Percentiles rank a stretch among this genome's conserved stretches.
phyloP scores from a whole-genome alignment of 345 rosid species.

The Sonneratia caseolaris region DNA sequence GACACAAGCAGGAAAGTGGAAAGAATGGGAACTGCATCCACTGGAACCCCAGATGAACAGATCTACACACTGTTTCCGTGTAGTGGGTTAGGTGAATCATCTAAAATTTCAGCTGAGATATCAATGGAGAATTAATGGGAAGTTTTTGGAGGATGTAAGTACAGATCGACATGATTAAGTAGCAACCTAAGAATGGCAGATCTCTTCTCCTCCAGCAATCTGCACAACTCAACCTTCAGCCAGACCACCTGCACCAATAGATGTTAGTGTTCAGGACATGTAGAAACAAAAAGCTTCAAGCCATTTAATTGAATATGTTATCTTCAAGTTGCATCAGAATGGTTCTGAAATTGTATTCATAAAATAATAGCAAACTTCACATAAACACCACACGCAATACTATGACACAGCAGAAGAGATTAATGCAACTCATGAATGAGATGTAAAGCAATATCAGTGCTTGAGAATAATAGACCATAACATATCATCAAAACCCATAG shows the following conservation, averaged over 20 bases:
- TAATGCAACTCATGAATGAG: background rate
- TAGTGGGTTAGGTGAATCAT: background rate
- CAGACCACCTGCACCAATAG: conserved; percentile 56
- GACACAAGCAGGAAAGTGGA: background rate
- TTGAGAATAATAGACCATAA: background rate
- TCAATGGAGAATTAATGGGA: background rate
- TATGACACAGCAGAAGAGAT: background rate
- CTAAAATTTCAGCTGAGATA: conserved; percentile 1
- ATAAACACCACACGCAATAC: background rate
- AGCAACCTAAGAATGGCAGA: conserved; percentile 67
- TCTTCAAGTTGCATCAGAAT: background rate
- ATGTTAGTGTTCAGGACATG: background rate
- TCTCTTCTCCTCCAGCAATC: conserved; percentile 80
- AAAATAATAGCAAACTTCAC: background rate
- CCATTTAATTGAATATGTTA: background rate
- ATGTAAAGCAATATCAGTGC: background rate
- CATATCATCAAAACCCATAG: background rate
- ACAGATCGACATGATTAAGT: conserved; percentile 10
- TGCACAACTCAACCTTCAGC: conserved; percentile 88
- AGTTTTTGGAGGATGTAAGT: background rate
- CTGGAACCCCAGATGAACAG: background rate
- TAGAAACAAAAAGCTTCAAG: background rate
- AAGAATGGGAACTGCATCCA: background rate
- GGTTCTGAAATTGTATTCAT: background rate
- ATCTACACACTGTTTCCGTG: background rate